phyloP scores from a whole-genome alignment of 208 protist species.

The Leishmania arabica region DNA sequence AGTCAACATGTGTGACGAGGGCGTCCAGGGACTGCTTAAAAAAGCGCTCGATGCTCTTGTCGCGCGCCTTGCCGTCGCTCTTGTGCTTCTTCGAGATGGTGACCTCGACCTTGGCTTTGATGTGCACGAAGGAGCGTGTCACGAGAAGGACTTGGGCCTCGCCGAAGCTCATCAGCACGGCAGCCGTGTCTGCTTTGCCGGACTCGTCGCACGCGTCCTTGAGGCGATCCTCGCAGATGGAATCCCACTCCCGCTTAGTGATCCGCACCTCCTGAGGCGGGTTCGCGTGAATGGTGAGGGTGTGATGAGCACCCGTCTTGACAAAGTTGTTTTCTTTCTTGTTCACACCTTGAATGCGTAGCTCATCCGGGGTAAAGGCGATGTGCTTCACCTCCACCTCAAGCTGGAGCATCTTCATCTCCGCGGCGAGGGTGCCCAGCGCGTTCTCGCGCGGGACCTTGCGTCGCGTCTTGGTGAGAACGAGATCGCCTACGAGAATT shows the following conservation, averaged over 20 bases:
- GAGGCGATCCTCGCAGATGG: constrained; percentile 52
- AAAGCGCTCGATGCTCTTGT: constrained; percentile 93
- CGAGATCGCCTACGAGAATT: constrained; percentile 82
- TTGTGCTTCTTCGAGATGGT: constrained; percentile 88
- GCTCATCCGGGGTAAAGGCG: constrained; percentile 76
- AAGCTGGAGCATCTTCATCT: constrained; percentile 66
- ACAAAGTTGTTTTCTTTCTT: constrained; percentile 87
- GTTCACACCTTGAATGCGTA: constrained; percentile 90
- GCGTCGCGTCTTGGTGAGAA: constrained; percentile 75
- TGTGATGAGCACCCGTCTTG: constrained; percentile 93
- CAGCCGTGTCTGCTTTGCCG: constrained; percentile 88
- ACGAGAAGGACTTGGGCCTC: constrained; percentile 93
- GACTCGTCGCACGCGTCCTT: constrained; percentile 79
- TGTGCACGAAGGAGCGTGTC: constrained; percentile 91
- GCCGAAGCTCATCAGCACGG: constrained; percentile 96
- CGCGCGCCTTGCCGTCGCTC: constrained; percentile 73
- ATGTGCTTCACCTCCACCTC: constrained; percentile 60
- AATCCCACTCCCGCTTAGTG: constrained; percentile 93
- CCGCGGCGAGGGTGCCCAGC: constrained; percentile 41
- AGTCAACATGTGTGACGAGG: constrained; percentile 90
- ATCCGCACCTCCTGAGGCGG: constrained; percentile 90
- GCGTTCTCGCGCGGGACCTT: constrained; percentile 75
- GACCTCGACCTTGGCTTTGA: constrained; percentile 89
- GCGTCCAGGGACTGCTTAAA: constrained; percentile 92
- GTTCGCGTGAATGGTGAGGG: constrained; percentile 91